Base-by-base conservation (phyloP, 2,329 filamentous ascomycete species). In the Claviceps maximensis region DNA sequence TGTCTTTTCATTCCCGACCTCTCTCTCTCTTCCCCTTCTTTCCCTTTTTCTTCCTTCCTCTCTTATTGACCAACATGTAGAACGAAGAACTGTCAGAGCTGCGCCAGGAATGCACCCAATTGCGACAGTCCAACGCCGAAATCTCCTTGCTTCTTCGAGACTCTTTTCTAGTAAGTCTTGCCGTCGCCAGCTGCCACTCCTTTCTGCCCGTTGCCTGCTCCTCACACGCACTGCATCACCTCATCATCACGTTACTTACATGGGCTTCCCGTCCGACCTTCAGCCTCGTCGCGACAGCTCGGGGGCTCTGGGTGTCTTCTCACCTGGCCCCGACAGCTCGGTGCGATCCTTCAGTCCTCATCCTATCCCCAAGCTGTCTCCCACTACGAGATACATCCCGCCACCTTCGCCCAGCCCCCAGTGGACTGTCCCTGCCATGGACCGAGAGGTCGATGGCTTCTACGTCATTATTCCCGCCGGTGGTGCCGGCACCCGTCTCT, bases 391-490 rank as follows among this genome's bases (percentile, higher is more conserved):
- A 50, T 55, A 53, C 36, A 55, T 49, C 47, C 54, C 53, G 31
- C 52, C 51, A 17, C 55, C 52, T 17, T 55, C 51, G n/a, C 57
- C 49, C 40, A 55, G 41, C 50, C 54, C 53, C 31, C 52, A 44
- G 25, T 52, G 44, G 50, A 56, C 29, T 40, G 48, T 51, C 23
- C 58, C 31, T 51, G 57, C 46, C 51, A 53, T 40, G 52, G 54
- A 56, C 27, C 60, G 59, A 29, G 60, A 62, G 53, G 56, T 62
- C 42, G 58, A 58, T n/a, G 60, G 60, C 42, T 62, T 62, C 52
- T 62, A 61, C 51, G 59, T 60, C 49, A 60, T 62, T 23, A 62
- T 62, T 40, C 60, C 60, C 12, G 60, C 60, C n/a, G 60, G 60
- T 47, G 60, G 60, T 54, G 60, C 60, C 44, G 60, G 60, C 27